Evolutionary conservation across 2,329 filamentous ascomycete species (phyloP), one percentile per base, ranked within the genome.

Genomic region (Byssothecium circinans): DNA sequence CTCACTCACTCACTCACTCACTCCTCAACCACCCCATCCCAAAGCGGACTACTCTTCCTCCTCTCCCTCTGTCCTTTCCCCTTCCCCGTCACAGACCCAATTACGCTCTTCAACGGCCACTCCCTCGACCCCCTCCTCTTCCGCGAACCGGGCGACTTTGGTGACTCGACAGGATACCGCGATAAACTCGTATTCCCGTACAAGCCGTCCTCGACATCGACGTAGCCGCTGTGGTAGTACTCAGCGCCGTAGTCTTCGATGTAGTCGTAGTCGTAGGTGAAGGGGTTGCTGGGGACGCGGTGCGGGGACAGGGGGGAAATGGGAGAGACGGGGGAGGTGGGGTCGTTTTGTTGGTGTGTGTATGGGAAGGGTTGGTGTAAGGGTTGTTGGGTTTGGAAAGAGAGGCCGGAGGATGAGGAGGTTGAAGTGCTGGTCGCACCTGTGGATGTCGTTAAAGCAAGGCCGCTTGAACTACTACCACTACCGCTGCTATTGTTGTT

Each of bases 161-260:
- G 6, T 5, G 23, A 10, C 7, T 58, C 53, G n/a, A n/a, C n/a
- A 2, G 62, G 57, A 42, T 68, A 68, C 3, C 54, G 40, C 18
- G 64, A 60, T 2, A 68, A 37, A 33, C 58, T 64, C 4, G 56
- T 54, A 12, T 68, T 47, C 1, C 65, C 65, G 36, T 66, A 68
- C 17, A 64, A 19, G 0, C 62, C 64, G 17, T 65, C 60, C n/a
- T 64, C 56, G 2, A 58, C 52, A 22, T 64, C 63, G 8, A 53
- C 49, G 11, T 47, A 48, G 3, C 41, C 33, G 39, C 39, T 20
- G 32, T 45, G 38, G 10, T 53, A 41, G 36, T 60, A 69, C 34
- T 68, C 66, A 2, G 66, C 62, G 3, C 63, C 63, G 25, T 67
- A 68, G 45, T 68, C 63, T 30, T 70, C 67, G 14, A 63, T 50